Base-by-base conservation (phyloP, 768 basidiomycete species). In the Leccinum uliginosum region DNA sequence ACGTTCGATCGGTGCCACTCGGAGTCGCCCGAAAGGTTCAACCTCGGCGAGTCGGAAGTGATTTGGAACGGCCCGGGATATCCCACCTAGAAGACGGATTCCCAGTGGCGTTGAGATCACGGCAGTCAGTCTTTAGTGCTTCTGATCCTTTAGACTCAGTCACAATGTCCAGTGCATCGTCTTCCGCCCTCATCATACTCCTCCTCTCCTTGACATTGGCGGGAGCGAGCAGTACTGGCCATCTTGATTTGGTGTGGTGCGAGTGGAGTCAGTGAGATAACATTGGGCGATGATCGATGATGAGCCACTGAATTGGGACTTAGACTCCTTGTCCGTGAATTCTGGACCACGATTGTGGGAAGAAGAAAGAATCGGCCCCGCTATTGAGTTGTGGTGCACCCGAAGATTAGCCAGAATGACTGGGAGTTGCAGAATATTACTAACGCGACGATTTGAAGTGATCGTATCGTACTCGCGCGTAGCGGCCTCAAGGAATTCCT, bases 371-470 rank as follows among this genome's bases (percentile, higher is more conserved):
- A 58, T 27, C 10, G n/a, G n/a, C 44, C n/a, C 52, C 52, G 17
- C 40, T 45, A 46, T 38, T 48, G 54, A 51, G 26, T 21, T 52
- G 66, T 61, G 66, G 60, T 9, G 51, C 34, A 26, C 45, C 55
- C 14, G 55, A 57, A 50, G 63, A 67, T 50, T 73, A 71, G 27
- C 67, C 74, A 0, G 79, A 80, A 50, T 74, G 60, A 10, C 70
- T 72, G 19, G 84, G 84, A 48, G 84, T 85, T 32, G 83, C 17
- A 84, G 73, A 34, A 77, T 50, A 9, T 59, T 69, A n/a, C n/a
- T n/a, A 49, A 58, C 50, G 32, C 35, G 63, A 60, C 50, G 51
- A 35, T 48, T 52, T 29, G 60, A 54, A 38, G 49, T 43, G 17
- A 59, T 27, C 48, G 55, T 60, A 3, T 67, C 70, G 46, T 71